These are phyloP conservation scores for Spiromastix sp. DNA, from an alignment of 2,329 filamentous ascomycete species.

Conservation along the genomic window DNA sequence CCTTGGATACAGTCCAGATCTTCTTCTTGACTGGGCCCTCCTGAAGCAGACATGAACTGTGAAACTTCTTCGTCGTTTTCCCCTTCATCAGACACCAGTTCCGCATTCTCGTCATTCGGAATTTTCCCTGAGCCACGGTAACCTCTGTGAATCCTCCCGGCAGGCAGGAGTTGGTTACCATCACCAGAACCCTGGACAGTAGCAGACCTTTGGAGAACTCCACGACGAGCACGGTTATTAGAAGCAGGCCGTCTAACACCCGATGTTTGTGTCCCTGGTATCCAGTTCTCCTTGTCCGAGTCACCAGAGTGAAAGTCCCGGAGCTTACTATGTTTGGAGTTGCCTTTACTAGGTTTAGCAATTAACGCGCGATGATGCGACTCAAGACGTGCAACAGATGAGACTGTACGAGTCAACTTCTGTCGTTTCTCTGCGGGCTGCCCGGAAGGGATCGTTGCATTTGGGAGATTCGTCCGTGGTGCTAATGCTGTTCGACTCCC, in stretches of 20 bases:
- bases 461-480: conserved; percentile 32
- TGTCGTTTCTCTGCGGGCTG: conserved; percentile 44
- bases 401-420: conserved; percentile 50
- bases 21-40: conserved; percentile 55
- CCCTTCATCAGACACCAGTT: conserved; percentile 16
- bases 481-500: conserved; percentile 43
- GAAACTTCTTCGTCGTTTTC: conserved; percentile 52
- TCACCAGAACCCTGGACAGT: conserved; percentile 16
- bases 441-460: conserved; percentile 42
- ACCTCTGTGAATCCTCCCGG: too few species aligned
- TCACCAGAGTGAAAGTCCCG: conserved; percentile 46
- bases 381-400: conserved; percentile 54
- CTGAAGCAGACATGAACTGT: conserved; percentile 57
- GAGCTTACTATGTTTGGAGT: background rate
- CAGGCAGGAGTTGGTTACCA: too few species aligned
- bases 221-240: conserved; percentile 17
- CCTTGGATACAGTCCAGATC: conserved; percentile 86
- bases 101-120: conserved; percentile 20
- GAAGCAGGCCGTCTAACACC: conserved; percentile 27
- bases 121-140: conserved; percentile 10
- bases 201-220: conserved; percentile 37
- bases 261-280: conserved; percentile 37
- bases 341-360: conserved; percentile 11
- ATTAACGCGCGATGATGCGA: conserved; percentile 24
- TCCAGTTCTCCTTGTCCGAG: conserved; percentile 93